Conservation (phyloP, 2,329 filamentous ascomycete genomes). For the Fusarium cicatricum region DNA sequence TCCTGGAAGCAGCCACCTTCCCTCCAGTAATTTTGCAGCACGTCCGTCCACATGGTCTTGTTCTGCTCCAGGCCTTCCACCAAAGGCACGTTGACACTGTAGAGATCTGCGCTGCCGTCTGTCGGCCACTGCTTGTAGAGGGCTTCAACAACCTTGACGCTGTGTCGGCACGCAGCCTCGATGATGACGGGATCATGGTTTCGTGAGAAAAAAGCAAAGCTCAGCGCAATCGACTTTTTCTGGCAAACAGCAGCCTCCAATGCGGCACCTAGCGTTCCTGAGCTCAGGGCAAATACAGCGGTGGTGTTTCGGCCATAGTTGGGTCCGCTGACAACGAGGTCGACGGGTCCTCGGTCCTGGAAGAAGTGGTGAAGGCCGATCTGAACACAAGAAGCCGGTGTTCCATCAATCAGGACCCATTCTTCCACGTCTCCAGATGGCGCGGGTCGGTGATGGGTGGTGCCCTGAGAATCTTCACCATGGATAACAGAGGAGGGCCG, state of each 20-base stretch:
- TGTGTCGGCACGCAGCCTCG: constrained; percentile 75
- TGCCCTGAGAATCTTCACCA: constrained; percentile 64
- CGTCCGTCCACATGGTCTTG: constrained; percentile 82
- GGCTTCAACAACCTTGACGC: constrained; percentile 80
- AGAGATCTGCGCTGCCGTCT: constrained; percentile 77
- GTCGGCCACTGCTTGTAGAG: constrained; percentile 77
- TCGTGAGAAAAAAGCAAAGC: constrained; percentile 87
- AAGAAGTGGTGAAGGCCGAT: constrained; percentile 86
- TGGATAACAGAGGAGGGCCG: constrained; percentile 60
- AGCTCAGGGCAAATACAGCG: constrained; percentile 79
- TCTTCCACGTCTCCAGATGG: constrained; percentile 70
- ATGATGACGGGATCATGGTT: constrained; percentile 87
- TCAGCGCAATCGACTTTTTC: constrained; percentile 78
- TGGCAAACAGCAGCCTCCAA: constrained; percentile 79
- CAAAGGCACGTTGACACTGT: constrained; percentile 89
- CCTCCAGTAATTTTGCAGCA: constrained; percentile 92
- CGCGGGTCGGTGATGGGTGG: constrained; percentile 65
- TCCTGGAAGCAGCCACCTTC: constrained; percentile 88
- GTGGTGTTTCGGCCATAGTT: constrained; percentile 88
- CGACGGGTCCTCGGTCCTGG: constrained; percentile 73
- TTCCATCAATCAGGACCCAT: constrained; percentile 84
- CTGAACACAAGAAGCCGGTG: constrained; percentile 82
- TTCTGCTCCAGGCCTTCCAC: constrained; percentile 75
- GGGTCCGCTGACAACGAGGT: constrained; percentile 80
- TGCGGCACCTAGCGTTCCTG: constrained; percentile 79